Evolutionary conservation across 441 rosid genomes (phyloP), one percentile per base, ranked within the genome.

Genomic region (Macaranga tanarius): DNA sequence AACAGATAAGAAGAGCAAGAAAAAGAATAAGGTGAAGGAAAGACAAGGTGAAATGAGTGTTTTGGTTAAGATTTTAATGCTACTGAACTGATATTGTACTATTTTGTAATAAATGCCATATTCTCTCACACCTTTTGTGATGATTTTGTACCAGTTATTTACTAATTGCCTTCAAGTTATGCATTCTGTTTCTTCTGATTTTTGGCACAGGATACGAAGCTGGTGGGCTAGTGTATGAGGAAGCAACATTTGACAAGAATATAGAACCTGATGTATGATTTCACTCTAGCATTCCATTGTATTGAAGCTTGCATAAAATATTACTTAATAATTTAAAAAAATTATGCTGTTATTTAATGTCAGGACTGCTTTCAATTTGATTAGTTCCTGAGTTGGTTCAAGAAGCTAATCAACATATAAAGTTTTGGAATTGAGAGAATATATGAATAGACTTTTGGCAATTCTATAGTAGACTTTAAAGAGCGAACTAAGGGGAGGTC

Each of bases 191-290:
- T 67, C 63, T 76, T 58, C 26, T 72, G 63, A 78, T 61, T 23
- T 31, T 59, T 76, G 65, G 76, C 79, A 38, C 75, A 86, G 89
- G 81, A 56, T 64, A 78, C 50, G 75, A 48, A 51, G 74, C 61
- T 74, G 85, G 64, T 31, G 76, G 66, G 23, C 74, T 77, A 70
- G 76, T 31, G 70, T 57, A 44, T 31, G 52, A 23, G 20, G 76
- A 77, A 76, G 72, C 70, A 58, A 69, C 63, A 57, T 68, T 74
- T 52, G 77, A 75, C 70, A 71, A 85, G 77, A 80, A 74, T 68
- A 64, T 75, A 57, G 79, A 78, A 25, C 51, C 72, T 80, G 67
- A 22, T 61, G 83, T 81, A 82, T 82, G 88, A 77, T 72, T 71
- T 67, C 20, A 45, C 44, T 23, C 65, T 31, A 40, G 20, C 4